Evolutionary conservation across 169 alveolate species (phyloP).

Genomic region (Plasmodium gonderi): DNA sequence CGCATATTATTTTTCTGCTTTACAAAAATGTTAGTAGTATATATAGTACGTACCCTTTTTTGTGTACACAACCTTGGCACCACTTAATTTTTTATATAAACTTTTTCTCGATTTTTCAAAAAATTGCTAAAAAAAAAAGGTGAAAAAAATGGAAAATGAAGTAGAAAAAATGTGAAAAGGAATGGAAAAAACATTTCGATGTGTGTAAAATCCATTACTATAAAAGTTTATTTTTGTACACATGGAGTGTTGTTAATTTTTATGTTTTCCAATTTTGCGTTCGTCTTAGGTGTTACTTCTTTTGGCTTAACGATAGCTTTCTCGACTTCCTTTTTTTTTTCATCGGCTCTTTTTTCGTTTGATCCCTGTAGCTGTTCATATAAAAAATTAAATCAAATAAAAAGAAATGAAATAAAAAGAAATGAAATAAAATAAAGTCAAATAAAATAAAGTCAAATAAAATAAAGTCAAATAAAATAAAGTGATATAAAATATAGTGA

Average conservation of each 20-base stretch:
- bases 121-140: slow-evolving; percentile 25
- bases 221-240: not conserved
- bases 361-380: slow-evolving; percentile 13
- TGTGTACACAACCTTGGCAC: slow-evolving; percentile 35
- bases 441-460: not conserved
- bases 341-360: slow-evolving; percentile 43
- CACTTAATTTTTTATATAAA: slow-evolving; percentile 62
- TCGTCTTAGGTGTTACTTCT: slow-evolving; percentile 26
- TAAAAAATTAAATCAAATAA: not conserved
- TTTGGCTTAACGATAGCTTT: slow-evolving; percentile 25
- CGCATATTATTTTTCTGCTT: not conserved
- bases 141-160: not conserved
- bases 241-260: not conserved
- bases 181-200: not conserved
- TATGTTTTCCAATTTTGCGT: not conserved
- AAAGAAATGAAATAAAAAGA: not conserved
- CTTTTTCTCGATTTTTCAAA: slow-evolving; percentile 60
- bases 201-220: not conserved
- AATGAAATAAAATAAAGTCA: not conserved
- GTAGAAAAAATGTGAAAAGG: not conserved
- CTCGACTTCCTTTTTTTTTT: slow-evolving; percentile 69
- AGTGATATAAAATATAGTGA: not conserved
- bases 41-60: slow-evolving; percentile 35
- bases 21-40: not conserved
- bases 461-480: not conserved